Evolutionary conservation across 257 asterid genomes (phyloP).

Genomic region (Pogostemon cablin): DNA sequence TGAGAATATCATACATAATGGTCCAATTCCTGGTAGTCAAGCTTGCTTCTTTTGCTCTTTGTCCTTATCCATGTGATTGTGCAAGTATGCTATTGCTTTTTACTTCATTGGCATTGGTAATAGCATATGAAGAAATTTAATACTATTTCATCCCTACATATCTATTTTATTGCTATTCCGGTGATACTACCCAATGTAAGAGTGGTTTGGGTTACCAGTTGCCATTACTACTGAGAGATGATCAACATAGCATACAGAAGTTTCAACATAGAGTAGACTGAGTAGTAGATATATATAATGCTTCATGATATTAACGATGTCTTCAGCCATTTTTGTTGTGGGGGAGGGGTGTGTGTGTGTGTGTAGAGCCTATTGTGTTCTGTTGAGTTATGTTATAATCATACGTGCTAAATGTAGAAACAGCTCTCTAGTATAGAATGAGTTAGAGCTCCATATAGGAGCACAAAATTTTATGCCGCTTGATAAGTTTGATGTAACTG

Average conservation of each 20-base stretch:
- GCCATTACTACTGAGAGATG: not conserved
- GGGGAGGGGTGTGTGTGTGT: not conserved
- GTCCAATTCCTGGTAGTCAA: not conserved
- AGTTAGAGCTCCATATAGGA: not conserved
- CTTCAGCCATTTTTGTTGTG: not conserved
- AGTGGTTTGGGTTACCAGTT: not conserved
- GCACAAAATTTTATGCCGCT: not conserved
- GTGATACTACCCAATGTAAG: not conserved
- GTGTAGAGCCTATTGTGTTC: not conserved
- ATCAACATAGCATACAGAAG: not conserved
- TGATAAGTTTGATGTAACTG: not conserved
- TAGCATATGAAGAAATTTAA: not conserved
- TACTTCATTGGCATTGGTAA: not conserved
- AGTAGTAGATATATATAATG: not conserved
- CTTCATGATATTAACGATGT: not conserved
- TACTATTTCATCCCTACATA: not conserved
- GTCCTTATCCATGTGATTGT: not conserved
- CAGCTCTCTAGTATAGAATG: not conserved
- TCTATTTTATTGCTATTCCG: not conserved
- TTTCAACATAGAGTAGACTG: not conserved
- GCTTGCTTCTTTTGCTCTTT: not conserved
- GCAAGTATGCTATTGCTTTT: not conserved
- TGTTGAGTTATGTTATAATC: not conserved
- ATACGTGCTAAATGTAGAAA: not conserved
- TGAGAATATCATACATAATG: not conserved